Evolutionary conservation across 139 green algal genomes (phyloP), one percentile per base, ranked within the genome.

Genomic region (Tetradesmus obliquus): DNA sequence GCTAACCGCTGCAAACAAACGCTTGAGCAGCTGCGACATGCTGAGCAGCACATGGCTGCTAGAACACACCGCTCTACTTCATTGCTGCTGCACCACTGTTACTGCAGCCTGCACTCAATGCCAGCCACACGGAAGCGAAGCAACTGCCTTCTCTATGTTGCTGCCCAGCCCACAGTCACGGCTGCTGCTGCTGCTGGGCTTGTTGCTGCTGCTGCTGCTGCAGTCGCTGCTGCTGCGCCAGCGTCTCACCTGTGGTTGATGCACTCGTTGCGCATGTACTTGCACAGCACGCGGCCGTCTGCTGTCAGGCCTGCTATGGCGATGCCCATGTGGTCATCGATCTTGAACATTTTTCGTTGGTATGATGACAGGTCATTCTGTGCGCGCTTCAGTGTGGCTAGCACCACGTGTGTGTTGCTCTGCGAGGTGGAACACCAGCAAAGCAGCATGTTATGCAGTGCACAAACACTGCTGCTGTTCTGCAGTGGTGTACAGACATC

Each of bases 271-370:
- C 98, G 96, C 97, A 99, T 99, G 97, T 99, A 99, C 17, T 96
- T 95, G 93, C 94, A 98, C 85, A 99, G 94, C 71, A 97, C 97
- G 10, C 98, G 94, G 4, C 98, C 98, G 90, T 99, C 98, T n/a
- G 98, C 98, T 69, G 96, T 99, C 10, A 99, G 93, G 2, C 98
- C 98, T 6, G 97, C 95, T 7, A 99, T 98, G 9, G 98, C 98
- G 60, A 99, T 99, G 84, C 98, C 98, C 95, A 99, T 95, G 95
- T 99, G 98, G 91, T 99, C 97, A 89, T 99, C 98, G n/a, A 99
- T 96, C 92, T 99, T 98, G 94, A 99, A 99, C 9, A 98, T 93
- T 93, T 99, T 99, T 60, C 95, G 95, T 88, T 99, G 97, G 93
- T 97, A 98, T 24, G 96, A 97, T 5, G 97, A 98, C 10, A 99